phyloP scores from a whole-genome alignment of 2,329 filamentous ascomycete genomes.

The Paraphoma sp. region DNA sequence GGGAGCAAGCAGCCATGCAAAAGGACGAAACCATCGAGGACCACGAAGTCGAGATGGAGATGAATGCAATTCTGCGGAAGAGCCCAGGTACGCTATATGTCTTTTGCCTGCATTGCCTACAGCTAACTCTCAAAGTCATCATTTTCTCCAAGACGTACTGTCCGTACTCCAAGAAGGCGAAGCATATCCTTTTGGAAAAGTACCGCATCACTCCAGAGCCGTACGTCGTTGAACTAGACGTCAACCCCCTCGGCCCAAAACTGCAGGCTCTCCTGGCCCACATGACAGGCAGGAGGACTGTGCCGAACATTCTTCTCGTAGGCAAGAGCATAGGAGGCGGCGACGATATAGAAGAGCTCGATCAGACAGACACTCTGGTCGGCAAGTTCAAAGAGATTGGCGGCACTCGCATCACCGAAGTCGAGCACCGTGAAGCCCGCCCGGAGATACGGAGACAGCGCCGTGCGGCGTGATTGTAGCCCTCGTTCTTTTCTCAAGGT shows the following conservation, averaged over 20 bases:
- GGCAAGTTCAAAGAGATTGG: slow-evolving; percentile 76
- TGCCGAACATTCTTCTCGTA: slow-evolving; percentile 90
- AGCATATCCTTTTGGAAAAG: slow-evolving; percentile 80
- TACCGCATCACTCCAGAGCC: slow-evolving; percentile 85
- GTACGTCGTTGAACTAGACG: slow-evolving; percentile 88
- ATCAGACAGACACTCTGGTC: slow-evolving; percentile 67
- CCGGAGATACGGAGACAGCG: slow-evolving; percentile 14
- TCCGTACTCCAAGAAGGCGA: slow-evolving; percentile 83
- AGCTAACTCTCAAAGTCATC: slow-evolving; percentile 67
- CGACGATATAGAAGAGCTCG: slow-evolving; percentile 79
- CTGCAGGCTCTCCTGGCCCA: slow-evolving; percentile 75
- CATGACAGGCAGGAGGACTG: slow-evolving; percentile 81
- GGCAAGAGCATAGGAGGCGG: slow-evolving; percentile 89
- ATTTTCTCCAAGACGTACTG: slow-evolving; percentile 98
- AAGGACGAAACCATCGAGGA: slow-evolving; percentile 64
- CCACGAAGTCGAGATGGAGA: slow-evolving; percentile 70
- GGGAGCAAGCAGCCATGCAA: slow-evolving; percentile 49
- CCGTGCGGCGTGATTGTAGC: slow-evolving; percentile 7
- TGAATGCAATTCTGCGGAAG: slow-evolving; percentile 82
- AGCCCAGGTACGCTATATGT: slow-evolving; percentile 69
- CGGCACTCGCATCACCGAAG: slow-evolving; percentile 66
- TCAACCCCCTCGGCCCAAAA: slow-evolving; percentile 73
- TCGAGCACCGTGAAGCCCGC: slow-evolving; percentile 20
- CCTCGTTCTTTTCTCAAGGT: neutral
- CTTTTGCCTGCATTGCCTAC: neutral